These are phyloP conservation scores for Kuraishia hungarica DNA, from an alignment of 805 yeast genomes.

Conservation along the genomic window DNA sequence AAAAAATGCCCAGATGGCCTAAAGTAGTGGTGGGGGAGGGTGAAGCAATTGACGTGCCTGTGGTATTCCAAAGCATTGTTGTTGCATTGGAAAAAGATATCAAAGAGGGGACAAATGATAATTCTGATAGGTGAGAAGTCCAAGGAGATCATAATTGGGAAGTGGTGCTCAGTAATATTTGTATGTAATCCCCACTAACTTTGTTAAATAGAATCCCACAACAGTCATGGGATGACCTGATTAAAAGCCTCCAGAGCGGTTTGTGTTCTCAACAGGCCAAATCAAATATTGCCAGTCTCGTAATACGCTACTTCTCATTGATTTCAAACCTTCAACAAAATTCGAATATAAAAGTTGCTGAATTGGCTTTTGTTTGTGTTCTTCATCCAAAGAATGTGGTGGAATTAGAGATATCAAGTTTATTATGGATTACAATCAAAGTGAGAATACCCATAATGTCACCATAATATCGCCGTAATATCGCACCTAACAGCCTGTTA, in stretches of 20 bases:
- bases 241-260: background rate
- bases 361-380: background rate
- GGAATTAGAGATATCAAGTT: background rate
- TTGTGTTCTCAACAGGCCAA: background rate
- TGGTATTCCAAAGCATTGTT: too few species aligned
- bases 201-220: background rate
- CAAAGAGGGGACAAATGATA: too few species aligned
- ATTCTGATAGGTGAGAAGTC: too few species aligned
- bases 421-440: background rate
- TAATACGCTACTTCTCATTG: background rate
- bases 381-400: background rate
- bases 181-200: background rate
- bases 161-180: too few species aligned
- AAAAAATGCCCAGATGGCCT: too few species aligned
- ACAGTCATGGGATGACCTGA: background rate
- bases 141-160: too few species aligned
- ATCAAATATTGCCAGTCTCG: background rate
- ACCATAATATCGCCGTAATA: too few species aligned
- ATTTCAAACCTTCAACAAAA: background rate
- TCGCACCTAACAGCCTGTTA: too few species aligned
- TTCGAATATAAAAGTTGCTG: background rate
- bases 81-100: too few species aligned
- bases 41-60: too few species aligned
- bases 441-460: background rate
- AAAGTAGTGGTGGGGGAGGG: too few species aligned